These are phyloP conservation scores for Vitis amurensis DNA, from an alignment of 164 flowering plant species.

Conservation along the genomic window DNA sequence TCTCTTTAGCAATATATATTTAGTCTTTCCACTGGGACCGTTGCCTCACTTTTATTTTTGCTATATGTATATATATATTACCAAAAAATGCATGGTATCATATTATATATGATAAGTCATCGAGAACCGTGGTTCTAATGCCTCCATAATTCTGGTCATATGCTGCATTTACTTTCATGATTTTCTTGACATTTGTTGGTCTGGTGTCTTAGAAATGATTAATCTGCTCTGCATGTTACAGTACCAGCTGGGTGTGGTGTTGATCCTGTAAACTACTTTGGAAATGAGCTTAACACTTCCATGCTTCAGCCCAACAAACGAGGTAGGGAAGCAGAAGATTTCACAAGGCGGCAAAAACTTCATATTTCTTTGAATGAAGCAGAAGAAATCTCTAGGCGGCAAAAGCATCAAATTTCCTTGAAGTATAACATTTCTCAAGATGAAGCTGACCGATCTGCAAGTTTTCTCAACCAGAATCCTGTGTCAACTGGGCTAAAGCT, in stretches of 20 bases:
- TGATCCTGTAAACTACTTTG: constrained; percentile 66
- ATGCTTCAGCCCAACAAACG: constrained; percentile 46
- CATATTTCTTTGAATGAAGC: constrained; percentile 69
- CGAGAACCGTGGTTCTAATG: no score
- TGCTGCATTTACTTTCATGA: neutral
- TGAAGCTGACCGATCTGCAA: constrained; percentile 53
- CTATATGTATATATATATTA: no score
- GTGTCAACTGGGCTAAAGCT: constrained; percentile 86
- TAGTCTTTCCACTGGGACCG: no score
- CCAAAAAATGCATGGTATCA: no score
- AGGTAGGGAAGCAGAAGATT: constrained; percentile 57
- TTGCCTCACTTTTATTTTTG: no score
- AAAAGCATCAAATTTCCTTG: constrained; percentile 69
- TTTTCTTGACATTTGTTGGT: neutral
- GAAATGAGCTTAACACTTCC: constrained; percentile 48
- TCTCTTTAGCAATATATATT: no score
- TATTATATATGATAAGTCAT: no score
- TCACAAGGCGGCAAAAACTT: constrained; percentile 56
- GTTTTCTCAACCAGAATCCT: constrained; percentile 49
- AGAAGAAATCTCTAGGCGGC: constrained; percentile 52
- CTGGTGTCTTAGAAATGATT: neutral
- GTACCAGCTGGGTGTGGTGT: constrained; percentile 57
- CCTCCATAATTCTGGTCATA: no score
- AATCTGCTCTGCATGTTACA: constrained; percentile 16
- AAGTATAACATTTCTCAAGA: constrained; percentile 51